Conservation (phyloP, 2,329 filamentous ascomycete species). For the Phialophora tarda region DNA sequence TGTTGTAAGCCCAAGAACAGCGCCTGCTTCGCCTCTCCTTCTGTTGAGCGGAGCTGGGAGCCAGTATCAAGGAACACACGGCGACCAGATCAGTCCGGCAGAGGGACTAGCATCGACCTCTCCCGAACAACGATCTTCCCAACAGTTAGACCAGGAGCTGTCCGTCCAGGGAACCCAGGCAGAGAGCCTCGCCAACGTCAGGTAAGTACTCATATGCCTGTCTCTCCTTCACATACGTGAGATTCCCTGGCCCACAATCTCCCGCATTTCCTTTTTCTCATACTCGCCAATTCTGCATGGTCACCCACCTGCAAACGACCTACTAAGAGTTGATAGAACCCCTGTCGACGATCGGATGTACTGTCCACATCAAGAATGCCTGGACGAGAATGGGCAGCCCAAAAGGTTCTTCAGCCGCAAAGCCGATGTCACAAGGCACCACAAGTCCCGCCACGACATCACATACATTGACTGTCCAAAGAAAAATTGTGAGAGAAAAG, state of each 20-base stretch:
- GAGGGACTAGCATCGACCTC: not conserved
- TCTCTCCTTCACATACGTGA: not conserved
- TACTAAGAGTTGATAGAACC: slow-evolving; percentile 1
- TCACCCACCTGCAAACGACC: not conserved
- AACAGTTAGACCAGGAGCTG: not conserved
- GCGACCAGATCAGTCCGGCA: not conserved
- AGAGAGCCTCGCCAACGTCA: not conserved
- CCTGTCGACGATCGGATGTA: slow-evolving; percentile 9
- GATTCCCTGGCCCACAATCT: not conserved
- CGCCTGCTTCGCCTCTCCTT: slow-evolving; percentile 8
- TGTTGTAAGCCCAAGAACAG: slow-evolving; percentile 9
- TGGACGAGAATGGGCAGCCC: slow-evolving; percentile 33
- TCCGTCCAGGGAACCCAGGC: not conserved
- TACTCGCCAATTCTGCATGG: not conserved
- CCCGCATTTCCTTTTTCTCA: not conserved
- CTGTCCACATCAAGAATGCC: slow-evolving; percentile 41
- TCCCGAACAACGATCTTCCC: not conserved
- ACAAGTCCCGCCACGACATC: slow-evolving; percentile 51
- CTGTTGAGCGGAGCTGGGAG: slow-evolving; percentile 7
- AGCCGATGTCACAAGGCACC: slow-evolving; percentile 58
- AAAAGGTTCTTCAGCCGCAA: slow-evolving; percentile 50
- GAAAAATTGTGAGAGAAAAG: slow-evolving; percentile 53
- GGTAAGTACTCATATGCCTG: slow-evolving; percentile 3
- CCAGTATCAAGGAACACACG: slow-evolving; percentile 2
- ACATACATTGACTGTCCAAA: slow-evolving; percentile 53